Evolutionary conservation across 495 filamentous ascomycete genomes (phyloP), one percentile per base, ranked within the genome.

Genomic region (Podospora fimiseda): DNA sequence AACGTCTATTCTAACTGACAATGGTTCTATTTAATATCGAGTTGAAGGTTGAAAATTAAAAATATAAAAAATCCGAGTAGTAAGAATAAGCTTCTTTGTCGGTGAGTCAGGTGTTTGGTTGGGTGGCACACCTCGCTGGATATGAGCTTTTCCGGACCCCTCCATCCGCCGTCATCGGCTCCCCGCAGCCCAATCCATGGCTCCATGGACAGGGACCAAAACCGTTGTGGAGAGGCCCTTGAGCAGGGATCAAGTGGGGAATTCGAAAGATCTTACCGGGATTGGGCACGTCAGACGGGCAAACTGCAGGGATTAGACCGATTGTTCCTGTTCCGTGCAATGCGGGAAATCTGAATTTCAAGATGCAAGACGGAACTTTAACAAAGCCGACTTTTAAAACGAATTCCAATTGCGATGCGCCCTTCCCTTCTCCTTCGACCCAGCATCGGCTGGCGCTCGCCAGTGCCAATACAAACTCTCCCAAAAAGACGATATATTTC

Each of bases 131-230:
- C 42, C 22, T 15, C 16, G 39, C 20, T 47, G 51, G 51, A 59
- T 53, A 59, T 54, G 56, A 37, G 43, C 40, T 51, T 41, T 47
- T 24, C 51, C 55, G 48, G 50, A 46, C 43, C 54, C 48, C 58
- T 52, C 58, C 51, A 48, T 42, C 13, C 55, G 52, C 57, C 57
- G 57, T 47, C 57, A 60, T 60, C 57, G 57, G 57, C 39, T 30
- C 50, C 57, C 49, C 57, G 54, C 53, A 38, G 16, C 9, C 30
- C 16, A 11, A n/a, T 44, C 20, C 15, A 20, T 50, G 13, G 43
- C 9, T 20, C 19, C 23, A 9, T 6, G 6, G 27, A 24, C 48
- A 39, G 48, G 33, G 48, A 40, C 23, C 48, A 41, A n/a, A n/a
- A 27, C 33, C 19, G 19, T 14, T 33, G 27, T 33, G 27, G 27